Evolutionary conservation across 2,329 filamentous ascomycete species (phyloP).

Genomic region (Fusarium piperis): DNA sequence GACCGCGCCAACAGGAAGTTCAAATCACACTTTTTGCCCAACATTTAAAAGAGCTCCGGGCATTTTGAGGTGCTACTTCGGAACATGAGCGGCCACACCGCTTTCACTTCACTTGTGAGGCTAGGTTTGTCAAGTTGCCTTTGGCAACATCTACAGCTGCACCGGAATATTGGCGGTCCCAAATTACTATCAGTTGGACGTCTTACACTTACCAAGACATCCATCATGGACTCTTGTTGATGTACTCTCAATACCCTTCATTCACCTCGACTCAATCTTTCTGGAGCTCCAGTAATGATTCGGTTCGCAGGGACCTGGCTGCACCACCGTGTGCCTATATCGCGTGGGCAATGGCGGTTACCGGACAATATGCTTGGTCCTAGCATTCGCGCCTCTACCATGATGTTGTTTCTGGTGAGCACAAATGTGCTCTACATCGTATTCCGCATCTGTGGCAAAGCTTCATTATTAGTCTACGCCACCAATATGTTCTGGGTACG

Average conservation of each 20-base stretch:
- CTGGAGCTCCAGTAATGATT: not conserved
- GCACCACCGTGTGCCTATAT: not conserved
- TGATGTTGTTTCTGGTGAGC: constrained; percentile 18
- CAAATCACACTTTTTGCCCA: constrained; percentile 81
- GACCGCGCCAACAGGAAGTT: constrained; percentile 93
- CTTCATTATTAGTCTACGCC: not conserved
- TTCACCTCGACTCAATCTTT: not conserved
- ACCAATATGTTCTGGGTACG: constrained; percentile 13
- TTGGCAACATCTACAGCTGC: too few species aligned
- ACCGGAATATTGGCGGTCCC: too few species aligned
- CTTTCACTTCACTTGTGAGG: not conserved
- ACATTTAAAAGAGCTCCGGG: constrained; percentile 64
- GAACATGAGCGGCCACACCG: not conserved
- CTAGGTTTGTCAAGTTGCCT: not conserved
- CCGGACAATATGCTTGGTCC: constrained; percentile 11
- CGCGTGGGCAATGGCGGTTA: constrained; percentile 10
- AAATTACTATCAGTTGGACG: not conserved
- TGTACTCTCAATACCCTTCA: not conserved
- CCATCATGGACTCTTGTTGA: not conserved
- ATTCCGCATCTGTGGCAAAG: constrained; percentile 6
- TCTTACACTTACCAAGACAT: not conserved
- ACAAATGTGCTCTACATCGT: constrained; percentile 14
- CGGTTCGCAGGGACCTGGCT: not conserved
- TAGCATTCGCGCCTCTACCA: not conserved
- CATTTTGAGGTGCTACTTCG: not conserved